Evolutionary conservation across 2,329 filamentous ascomycete genomes (phyloP).

Genomic region (Thelonectria rubi): DNA sequence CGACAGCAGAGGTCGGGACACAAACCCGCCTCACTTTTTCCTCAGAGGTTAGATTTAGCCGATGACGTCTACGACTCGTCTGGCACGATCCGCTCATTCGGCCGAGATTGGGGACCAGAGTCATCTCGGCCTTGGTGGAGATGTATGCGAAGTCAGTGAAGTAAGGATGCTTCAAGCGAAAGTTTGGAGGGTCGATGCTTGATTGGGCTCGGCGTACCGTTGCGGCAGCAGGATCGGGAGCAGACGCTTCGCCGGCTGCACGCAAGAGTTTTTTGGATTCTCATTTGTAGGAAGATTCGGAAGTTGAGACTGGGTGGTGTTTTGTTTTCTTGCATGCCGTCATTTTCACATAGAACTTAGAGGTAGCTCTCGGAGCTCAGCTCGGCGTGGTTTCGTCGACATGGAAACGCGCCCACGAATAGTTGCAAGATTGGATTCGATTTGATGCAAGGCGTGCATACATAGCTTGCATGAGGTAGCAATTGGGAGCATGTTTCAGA

Average conservation of each 20-base stretch:
- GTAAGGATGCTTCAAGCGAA: not conserved
- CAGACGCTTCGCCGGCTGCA: no score
- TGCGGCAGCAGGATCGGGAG: not conserved
- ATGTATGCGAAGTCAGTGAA: not conserved
- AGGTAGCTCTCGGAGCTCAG: slow-evolving; percentile 3
- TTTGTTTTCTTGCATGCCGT: not conserved
- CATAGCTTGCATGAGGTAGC: not conserved
- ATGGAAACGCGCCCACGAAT: not conserved
- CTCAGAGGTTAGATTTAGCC: slow-evolving; percentile 1
- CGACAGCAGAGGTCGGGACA: not conserved
- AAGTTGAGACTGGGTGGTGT: not conserved
- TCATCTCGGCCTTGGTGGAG: no score
- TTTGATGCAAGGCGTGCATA: not conserved
- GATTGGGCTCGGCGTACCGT: not conserved
- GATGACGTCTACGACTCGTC: not conserved
- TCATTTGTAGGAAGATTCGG: slow-evolving; percentile 1
- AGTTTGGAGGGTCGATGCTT: no score
- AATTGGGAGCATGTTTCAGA: not conserved
- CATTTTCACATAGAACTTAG: not conserved
- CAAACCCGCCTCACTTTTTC: not conserved
- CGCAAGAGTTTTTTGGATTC: not conserved
- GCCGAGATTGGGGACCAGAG: not conserved
- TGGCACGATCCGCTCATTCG: not conserved
- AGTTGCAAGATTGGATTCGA: not conserved
- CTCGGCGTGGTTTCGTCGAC: slow-evolving; percentile 1